A percentile compares a stretch with the other conserved stretches of the same genome.
phyloP scores from a whole-genome alignment of 805 yeast genomes.

The Wickerhamiella lipophila region DNA sequence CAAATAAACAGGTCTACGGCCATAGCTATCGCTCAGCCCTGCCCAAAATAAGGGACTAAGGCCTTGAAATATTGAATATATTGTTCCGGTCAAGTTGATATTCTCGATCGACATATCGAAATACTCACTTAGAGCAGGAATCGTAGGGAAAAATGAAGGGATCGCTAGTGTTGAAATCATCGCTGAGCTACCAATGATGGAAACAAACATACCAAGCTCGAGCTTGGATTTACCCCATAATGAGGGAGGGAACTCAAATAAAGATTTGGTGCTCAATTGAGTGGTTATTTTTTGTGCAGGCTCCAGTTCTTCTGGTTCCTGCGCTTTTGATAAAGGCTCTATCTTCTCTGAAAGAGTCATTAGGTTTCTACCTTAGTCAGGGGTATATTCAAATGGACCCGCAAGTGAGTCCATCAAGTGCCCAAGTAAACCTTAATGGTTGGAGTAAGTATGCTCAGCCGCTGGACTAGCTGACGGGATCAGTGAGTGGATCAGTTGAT shows the following conservation, averaged over 20 bases:
- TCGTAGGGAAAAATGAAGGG: conserved; percentile 71
- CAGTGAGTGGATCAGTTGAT: too few relatives aligned
- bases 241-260: conserved; percentile 4
- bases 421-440: too few relatives aligned
- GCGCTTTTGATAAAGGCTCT: background rate
- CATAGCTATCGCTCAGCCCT: conserved; percentile 53
- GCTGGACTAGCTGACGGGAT: too few relatives aligned
- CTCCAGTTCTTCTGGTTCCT: background rate
- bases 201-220: conserved; percentile 8
- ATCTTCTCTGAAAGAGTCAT: background rate
- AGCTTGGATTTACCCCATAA: conserved; percentile 4
- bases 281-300: background rate
- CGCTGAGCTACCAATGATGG: conserved; percentile 8
- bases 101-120: conserved; percentile 45
- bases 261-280: conserved; percentile 2
- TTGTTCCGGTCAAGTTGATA: conserved; percentile 61
- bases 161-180: conserved; percentile 52
- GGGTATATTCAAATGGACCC: background rate
- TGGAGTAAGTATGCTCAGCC: too few relatives aligned
- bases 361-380: background rate
- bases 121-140: conserved; percentile 42
- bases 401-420: background rate
- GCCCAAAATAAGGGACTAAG: conserved; percentile 59
- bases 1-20: conserved; percentile 58
- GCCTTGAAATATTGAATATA: conserved; percentile 67